A percentile compares a stretch with the other conserved stretches of the same genome.
Evolutionary conservation across 257 asterid species (phyloP).

Genomic region (Lycium barbarum): DNA sequence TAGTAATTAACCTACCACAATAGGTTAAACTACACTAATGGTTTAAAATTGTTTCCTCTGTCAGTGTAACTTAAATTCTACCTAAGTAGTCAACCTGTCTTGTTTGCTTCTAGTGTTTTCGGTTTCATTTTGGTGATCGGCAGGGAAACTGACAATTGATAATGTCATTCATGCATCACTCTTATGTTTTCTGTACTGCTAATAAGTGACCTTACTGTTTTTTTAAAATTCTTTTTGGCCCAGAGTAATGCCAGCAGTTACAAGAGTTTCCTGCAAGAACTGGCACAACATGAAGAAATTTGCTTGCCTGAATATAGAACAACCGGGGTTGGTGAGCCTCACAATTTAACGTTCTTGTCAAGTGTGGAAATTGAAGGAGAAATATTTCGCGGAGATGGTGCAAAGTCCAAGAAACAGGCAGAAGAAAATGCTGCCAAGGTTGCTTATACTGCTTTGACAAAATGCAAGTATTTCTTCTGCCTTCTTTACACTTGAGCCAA

Average conservation of each 20-base stretch:
- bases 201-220: neutral
- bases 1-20: neutral
- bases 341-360: constrained; percentile 37
- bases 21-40: neutral
- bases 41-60: neutral
- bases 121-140: neutral
- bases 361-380: constrained; percentile 55
- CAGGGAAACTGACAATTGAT: neutral
- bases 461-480: constrained; percentile 38
- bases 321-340: neutral
- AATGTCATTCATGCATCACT: neutral
- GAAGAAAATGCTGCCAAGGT: constrained; percentile 61
- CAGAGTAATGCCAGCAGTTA: constrained; percentile 41
- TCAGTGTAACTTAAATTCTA: neutral
- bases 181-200: neutral
- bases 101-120: neutral
- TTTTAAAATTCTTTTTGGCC: neutral
- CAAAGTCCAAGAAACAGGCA: constrained; percentile 51
- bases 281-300: constrained; percentile 41
- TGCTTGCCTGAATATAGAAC: constrained; percentile 35
- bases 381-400: constrained; percentile 46
- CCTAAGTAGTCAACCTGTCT: neutral
- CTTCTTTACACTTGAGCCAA: neutral
- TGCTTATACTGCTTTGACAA: constrained; percentile 47
- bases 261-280: constrained; percentile 52